A percentile compares a stretch with the other conserved stretches of the same genome.
phyloP scores from a whole-genome alignment of 176 grass and related monocot species.

The Avena atlantica region DNA sequence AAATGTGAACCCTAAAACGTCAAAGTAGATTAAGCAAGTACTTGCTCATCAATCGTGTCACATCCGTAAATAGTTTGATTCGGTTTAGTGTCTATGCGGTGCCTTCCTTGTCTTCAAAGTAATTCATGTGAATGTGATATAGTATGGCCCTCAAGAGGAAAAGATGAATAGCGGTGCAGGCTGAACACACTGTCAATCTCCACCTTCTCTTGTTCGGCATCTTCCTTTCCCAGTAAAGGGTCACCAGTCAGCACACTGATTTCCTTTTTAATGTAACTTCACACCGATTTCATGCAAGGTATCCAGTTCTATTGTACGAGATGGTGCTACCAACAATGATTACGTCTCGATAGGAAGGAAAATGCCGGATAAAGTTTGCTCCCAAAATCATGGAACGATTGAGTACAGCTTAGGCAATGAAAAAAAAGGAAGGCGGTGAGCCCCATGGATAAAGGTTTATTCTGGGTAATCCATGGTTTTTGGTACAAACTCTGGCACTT shows the following conservation, averaged over 20 bases:
- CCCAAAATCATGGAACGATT: not conserved
- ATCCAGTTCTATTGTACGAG: not conserved
- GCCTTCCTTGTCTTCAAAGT: conserved; percentile 35
- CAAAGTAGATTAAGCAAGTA: not conserved
- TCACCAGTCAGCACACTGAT: not conserved
- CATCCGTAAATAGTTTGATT: not conserved
- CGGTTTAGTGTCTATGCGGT: not conserved
- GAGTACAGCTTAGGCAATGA: not conserved
- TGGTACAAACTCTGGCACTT: not conserved
- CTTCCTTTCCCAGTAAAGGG: conserved; percentile 35
- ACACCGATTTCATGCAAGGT: conserved; percentile 22
- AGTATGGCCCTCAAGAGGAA: conserved; percentile 18
- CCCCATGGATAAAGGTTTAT: not conserved
- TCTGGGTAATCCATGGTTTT: not conserved
- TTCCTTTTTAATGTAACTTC: conserved; percentile 10
- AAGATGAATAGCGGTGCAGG: conserved; percentile 32
- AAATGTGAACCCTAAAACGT: not conserved
- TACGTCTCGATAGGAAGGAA: not conserved
- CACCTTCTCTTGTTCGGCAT: conserved; percentile 43
- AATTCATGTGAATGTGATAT: conserved; percentile 47
- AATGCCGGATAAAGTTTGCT: not conserved
- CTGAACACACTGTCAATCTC: not conserved
- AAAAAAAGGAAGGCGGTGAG: not conserved
- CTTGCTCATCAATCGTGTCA: conserved; percentile 29
- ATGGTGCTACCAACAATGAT: conserved; percentile 1